Base-by-base conservation (phyloP, 352 stramenopile genomes). In the Phytophthora quininea region DNA sequence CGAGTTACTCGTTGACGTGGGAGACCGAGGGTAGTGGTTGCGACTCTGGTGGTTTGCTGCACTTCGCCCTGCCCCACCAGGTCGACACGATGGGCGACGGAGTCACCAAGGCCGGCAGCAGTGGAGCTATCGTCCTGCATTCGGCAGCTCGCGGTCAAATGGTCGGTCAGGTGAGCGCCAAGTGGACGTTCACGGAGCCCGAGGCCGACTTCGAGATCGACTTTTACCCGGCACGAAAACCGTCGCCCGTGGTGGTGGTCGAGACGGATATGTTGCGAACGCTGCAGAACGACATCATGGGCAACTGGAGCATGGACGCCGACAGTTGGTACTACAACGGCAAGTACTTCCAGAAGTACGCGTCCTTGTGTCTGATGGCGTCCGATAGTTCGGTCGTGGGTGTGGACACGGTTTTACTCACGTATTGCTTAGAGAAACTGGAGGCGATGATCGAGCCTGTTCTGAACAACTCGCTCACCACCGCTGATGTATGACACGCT, bases 261-360 rank as follows among this genome's bases (percentile, higher is more conserved):
- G 59, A 87, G 54, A 74, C 76, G 5, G 77, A 88, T n/a, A 62
- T 82, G 63, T 37, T 78, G 48, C 32, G 64, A 48, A 85, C 70
- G 24, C 70, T 91, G 11, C 35, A 84, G 45, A 72, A 63, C 8
- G 86, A 94, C 35, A 91, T 94, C 60, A 71, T 63, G 9, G 67
- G 51, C 7, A 69, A 84, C 5, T 92, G 86, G 86, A 67, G 38
- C 14, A 74, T 85, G 49, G 52, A 71, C 29, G 58, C 74, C 14
- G 71, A 73, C 31, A 90, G 74, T 40, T 92, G 87, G 79, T 94
- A 94, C 69, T 94, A 80, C 60, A 91, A 84, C 38, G 86, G 86
- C 52, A 94, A 94, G 60, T 73, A 71, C 11, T 87, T 81, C 52
- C 86, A 94, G 62, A 94, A 93, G 80, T 92, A 91, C 49, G 86